Base-by-base conservation (phyloP, 176 grass and related monocot genomes). In the Lolium rigidum region DNA sequence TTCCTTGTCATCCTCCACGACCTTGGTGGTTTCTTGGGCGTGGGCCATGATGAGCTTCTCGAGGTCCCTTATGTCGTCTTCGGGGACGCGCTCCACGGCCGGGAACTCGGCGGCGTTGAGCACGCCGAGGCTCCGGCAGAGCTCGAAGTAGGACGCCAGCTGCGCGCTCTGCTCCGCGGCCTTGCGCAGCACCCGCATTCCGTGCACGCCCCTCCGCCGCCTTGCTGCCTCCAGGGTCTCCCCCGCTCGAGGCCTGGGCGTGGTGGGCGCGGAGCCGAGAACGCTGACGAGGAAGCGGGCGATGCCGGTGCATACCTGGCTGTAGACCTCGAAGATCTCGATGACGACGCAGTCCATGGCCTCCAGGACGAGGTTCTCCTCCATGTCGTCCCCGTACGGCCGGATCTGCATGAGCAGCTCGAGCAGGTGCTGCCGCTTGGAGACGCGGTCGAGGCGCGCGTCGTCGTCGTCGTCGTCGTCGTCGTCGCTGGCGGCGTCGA, bases 271-370 rank as follows among this genome's bases (percentile, higher is more conserved):
- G 0, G 91, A 84, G 9, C 93, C 90, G 26, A 92, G 88, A 15
- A 89, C 76, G 49, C 81, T 63, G 21, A 91, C 77, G 68, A 98
- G 93, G 88, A 95, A 94, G 41, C 84, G 86, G 3, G 91, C 90
- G 57, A 98, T 92, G 68, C 97, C 92, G 25, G 88, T 92, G 86
- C 97, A 92, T 16, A 98, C 89, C 75, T 89, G 82, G 83, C 91
- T 94, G 90, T 98, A 95, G 4, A 98, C 96, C 68, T 98, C 96
- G 83, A 95, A 98, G 78, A 94, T 95, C 88, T 98, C 93, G 79
- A 98, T 91, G 67, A 92, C 88, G 13, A 92, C 91, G 56, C 93
- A 95, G 67, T 98, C 91, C 93, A 98, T 98, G 0, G 93, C 96
- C 35, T 98, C 93, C 21, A 95, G 82, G 6, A 98, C 35, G 65